A percentile compares a stretch with the other conserved stretches of the same genome.
phyloP scores from a whole-genome alignment of 2,329 filamentous ascomycete species.

The Pseudodiploospora longispora region DNA sequence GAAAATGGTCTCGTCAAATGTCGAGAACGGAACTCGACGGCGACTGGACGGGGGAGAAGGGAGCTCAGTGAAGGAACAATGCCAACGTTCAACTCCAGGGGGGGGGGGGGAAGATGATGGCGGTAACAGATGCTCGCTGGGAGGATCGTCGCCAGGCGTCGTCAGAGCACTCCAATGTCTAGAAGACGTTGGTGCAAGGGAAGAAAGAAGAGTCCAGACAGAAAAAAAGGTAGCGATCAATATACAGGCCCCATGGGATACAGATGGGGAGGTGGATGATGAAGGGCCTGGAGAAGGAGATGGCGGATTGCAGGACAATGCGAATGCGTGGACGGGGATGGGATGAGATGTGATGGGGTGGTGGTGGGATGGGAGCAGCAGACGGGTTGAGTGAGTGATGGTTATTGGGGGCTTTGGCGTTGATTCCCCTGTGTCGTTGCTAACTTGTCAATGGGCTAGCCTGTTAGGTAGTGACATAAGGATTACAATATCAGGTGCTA shows the following conservation, averaged over 20 bases:
- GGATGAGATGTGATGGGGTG: conserved; percentile 1
- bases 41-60: conserved; percentile 3
- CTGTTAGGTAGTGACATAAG: too few species aligned
- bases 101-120: conserved; percentile 1
- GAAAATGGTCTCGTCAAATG: conserved; percentile 8
- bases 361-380: not conserved
- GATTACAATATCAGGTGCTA: too few species aligned
- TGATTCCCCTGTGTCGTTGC: too few species aligned
- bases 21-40: conserved; percentile 4
- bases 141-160: conserved; percentile 2
- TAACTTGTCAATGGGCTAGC: too few species aligned
- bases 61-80: conserved; percentile 6
- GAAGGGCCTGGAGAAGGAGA: conserved; percentile 20
- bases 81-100: conserved; percentile 5
- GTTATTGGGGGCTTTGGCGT: too few species aligned
- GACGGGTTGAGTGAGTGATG: too few species aligned
- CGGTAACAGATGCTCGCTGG: not conserved
- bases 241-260: conserved; percentile 29
- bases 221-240: conserved; percentile 25
- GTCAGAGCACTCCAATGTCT: not conserved
- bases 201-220: conserved; percentile 10
- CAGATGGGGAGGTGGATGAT: conserved; percentile 10
- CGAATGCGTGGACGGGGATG: not conserved
- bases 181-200: conserved; percentile 4
- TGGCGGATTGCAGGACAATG: conserved; percentile 3